Conservation (phyloP, 176 grass and related monocot species). For the Cocos nucifera region DNA sequence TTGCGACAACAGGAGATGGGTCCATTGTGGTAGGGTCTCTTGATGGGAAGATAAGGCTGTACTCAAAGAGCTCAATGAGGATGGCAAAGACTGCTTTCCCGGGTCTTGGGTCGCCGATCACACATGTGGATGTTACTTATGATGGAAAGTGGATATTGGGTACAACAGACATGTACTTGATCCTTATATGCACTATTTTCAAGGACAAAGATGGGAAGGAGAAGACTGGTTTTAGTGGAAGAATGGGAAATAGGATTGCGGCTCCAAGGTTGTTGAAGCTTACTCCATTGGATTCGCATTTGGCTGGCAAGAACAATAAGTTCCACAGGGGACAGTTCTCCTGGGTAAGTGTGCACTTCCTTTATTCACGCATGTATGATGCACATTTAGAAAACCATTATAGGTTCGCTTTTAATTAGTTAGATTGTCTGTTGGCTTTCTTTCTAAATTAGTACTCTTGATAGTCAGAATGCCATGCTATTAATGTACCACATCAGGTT, state of each 20-base stretch:
- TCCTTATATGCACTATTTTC: slow-evolving; percentile 79
- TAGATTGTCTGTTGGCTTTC: no score
- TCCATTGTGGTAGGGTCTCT: slow-evolving; percentile 88
- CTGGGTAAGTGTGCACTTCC: slow-evolving; percentile 42
- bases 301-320: slow-evolving; percentile 53
- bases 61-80: slow-evolving; percentile 94
- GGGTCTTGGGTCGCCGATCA: slow-evolving; percentile 81
- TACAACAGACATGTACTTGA: slow-evolving; percentile 66
- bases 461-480: no score
- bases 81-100: slow-evolving; percentile 97
- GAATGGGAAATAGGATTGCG: slow-evolving; percentile 88
- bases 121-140: slow-evolving; percentile 85
- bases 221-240: slow-evolving; percentile 63
- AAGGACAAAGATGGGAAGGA: slow-evolving; percentile 89
- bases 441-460: no score
- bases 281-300: slow-evolving; percentile 63
- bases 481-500: no score
- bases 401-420: no score
- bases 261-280: slow-evolving; percentile 84
- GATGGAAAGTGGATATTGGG: slow-evolving; percentile 86
- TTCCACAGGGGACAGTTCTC: slow-evolving; percentile 79
- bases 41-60: slow-evolving; percentile 87
- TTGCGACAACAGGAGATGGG: slow-evolving; percentile 74
- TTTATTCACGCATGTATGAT: no score
- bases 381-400: no score